These are phyloP conservation scores for Isabelozyma pseudorhagii DNA, from an alignment of 805 yeast species.

Conservation along the genomic window DNA sequence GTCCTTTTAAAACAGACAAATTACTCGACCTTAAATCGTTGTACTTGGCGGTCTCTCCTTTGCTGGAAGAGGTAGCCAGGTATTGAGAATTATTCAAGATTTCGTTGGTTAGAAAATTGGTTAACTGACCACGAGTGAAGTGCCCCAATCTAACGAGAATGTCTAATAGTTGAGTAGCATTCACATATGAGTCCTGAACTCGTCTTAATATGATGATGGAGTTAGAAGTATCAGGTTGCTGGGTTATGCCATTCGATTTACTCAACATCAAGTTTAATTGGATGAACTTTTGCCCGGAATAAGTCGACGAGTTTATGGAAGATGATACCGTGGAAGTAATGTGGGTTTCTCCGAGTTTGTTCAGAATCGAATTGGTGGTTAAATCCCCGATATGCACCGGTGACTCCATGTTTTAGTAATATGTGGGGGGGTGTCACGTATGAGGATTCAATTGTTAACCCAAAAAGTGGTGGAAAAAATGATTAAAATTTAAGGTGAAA, in stretches of 20 bases:
- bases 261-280: slow-evolving; percentile 23
- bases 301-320: slow-evolving; percentile 24
- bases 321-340: slow-evolving; percentile 17
- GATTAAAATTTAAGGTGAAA: neutral
- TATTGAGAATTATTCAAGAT: slow-evolving; percentile 30
- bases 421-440: slow-evolving; percentile 58
- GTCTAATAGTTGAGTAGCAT: slow-evolving; percentile 34
- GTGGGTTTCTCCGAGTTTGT: slow-evolving; percentile 34
- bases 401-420: slow-evolving; percentile 31
- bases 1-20: slow-evolving; percentile 25
- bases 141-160: slow-evolving; percentile 27
- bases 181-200: slow-evolving; percentile 41
- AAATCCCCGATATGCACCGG: slow-evolving; percentile 40
- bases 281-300: slow-evolving; percentile 34
- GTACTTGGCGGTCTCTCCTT: slow-evolving; percentile 13
- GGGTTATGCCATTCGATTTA: slow-evolving; percentile 2
- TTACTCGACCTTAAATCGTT: slow-evolving; percentile 29
- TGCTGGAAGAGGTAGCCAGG: slow-evolving; percentile 2
- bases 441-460: slow-evolving; percentile 42
- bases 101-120: slow-evolving; percentile 30
- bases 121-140: slow-evolving; percentile 22
- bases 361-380: slow-evolving; percentile 37
- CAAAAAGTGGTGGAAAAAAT: neutral
- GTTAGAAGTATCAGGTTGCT: neutral
- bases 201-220: slow-evolving; percentile 31